Conservation (phyloP, 768 basidiomycete species). For the Strobilomyces dryophilus region DNA sequence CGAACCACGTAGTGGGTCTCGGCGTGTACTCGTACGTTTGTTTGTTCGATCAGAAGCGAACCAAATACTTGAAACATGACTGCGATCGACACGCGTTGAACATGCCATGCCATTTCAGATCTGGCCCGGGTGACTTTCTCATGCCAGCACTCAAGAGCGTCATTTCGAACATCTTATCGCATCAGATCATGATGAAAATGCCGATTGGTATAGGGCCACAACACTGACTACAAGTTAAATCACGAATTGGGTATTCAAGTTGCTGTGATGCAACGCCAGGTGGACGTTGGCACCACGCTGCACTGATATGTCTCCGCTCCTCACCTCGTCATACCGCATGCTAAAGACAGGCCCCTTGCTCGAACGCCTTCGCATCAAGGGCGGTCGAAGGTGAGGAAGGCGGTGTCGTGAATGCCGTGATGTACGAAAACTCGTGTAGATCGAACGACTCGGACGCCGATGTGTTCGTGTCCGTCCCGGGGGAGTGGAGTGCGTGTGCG, state of each 20-base stretch:
- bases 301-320: slow-evolving; percentile 11
- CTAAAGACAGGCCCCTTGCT: slow-evolving; percentile 8
- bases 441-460: slow-evolving; percentile 19
- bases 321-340: slow-evolving; percentile 11
- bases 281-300: neutral
- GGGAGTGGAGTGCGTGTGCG: slow-evolving; percentile 8
- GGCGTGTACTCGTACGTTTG: slow-evolving; percentile 15
- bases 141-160: neutral
- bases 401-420: slow-evolving; percentile 30
- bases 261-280: slow-evolving; percentile 3
- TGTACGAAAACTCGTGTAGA: slow-evolving; percentile 29
- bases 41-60: slow-evolving; percentile 5
- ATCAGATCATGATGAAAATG: slow-evolving; percentile 20
- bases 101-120: slow-evolving; percentile 15
- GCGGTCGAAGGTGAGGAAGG: slow-evolving; percentile 24
- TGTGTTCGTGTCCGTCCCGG: slow-evolving; percentile 7
- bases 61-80: neutral
- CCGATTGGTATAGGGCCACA: slow-evolving; percentile 6
- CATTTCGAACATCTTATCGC: slow-evolving; percentile 19
- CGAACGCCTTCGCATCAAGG: slow-evolving; percentile 5
- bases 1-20: neutral
- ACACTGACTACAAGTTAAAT: slow-evolving; percentile 14
- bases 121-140: neutral
- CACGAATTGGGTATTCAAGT: neutral
- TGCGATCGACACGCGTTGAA: slow-evolving; percentile 18